Evolutionary conservation across 2,329 filamentous ascomycete species (phyloP).

Genomic region (Dactylellina parvicollis): DNA sequence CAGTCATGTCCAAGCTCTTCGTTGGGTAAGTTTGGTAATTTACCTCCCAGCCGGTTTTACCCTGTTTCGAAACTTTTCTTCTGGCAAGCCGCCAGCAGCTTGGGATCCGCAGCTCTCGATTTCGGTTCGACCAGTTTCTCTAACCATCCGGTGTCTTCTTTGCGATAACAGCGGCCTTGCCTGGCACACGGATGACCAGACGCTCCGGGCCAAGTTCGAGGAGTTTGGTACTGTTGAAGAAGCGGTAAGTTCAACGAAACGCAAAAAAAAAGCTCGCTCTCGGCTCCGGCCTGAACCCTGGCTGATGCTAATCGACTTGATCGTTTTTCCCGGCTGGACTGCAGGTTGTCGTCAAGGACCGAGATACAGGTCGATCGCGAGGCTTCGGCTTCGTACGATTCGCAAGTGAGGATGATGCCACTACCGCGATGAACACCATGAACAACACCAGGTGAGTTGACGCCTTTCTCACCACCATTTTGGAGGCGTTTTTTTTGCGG

Average conservation of each 20-base stretch:
- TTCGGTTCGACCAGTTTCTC: constrained; percentile 28
- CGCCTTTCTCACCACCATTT: constrained; percentile 13
- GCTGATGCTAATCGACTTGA: constrained; percentile 50
- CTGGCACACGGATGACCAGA: constrained; percentile 94
- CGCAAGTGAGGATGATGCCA: constrained; percentile 76
- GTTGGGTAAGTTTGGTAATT: constrained; percentile 54
- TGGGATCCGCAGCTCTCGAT: constrained; percentile 21
- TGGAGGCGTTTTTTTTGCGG: constrained; percentile 31
- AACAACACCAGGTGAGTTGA: constrained; percentile 85
- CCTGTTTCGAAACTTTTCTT: constrained; percentile 34
- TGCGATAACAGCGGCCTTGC: constrained; percentile 79
- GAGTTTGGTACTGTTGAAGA: constrained; percentile 91
- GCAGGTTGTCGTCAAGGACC: constrained; percentile 96
- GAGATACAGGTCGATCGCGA: constrained; percentile 93
- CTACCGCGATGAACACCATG: constrained; percentile 75
- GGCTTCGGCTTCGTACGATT: constrained; percentile 98
- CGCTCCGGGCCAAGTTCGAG: constrained; percentile 89
- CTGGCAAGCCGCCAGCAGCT: constrained; percentile 28
- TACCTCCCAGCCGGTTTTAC: constrained; percentile 51
- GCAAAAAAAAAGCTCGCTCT: constrained; percentile 41
- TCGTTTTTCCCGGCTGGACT: constrained; percentile 43
- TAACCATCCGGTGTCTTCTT: constrained; percentile 41
- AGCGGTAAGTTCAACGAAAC: constrained; percentile 75
- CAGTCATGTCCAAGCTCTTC: constrained; percentile 54
- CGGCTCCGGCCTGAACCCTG: constrained; percentile 54